These are phyloP conservation scores for Daldinia vernicosa DNA, from an alignment of 495 filamentous ascomycete species.

Conservation along the genomic window DNA sequence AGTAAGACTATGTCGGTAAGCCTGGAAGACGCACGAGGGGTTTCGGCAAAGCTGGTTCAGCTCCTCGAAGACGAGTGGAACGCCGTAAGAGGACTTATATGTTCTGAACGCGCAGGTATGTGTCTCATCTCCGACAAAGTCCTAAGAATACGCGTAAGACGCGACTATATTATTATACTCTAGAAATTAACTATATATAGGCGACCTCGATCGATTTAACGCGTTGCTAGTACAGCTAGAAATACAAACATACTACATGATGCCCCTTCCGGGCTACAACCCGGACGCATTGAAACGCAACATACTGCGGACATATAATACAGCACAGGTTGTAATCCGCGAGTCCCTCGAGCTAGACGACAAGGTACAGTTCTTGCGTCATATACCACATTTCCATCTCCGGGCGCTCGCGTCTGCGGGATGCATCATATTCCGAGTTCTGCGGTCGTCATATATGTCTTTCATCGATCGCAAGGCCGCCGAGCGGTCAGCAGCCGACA, in stretches of 20 bases:
- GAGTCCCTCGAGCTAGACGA: constrained; percentile 45
- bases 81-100: constrained; percentile 50
- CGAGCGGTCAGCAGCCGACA: constrained; percentile 31
- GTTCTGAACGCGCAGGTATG: constrained; percentile 53
- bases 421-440: constrained; percentile 53
- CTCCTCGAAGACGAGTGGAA: constrained; percentile 57
- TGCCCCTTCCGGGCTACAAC: constrained; percentile 50
- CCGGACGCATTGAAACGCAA: constrained; percentile 51
- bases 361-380: constrained; percentile 46
- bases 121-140: neutral
- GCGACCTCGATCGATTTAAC: constrained; percentile 54
- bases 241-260: constrained; percentile 58
- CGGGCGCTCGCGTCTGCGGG: constrained; percentile 49
- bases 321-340: constrained; percentile 50
- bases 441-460: constrained; percentile 48
- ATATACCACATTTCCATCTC: constrained; percentile 55
- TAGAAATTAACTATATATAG: neutral
- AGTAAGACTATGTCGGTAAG: constrained; percentile 52
- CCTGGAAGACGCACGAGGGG: constrained; percentile 53
- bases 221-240: constrained; percentile 54
- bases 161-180: neutral
- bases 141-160: neutral
- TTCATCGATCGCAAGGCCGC: constrained; percentile 37
- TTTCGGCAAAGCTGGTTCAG: constrained; percentile 51
- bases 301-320: constrained; percentile 53